Conservation (phyloP, 352 stramenopile genomes). For the Aphanomyces astaci region DNA sequence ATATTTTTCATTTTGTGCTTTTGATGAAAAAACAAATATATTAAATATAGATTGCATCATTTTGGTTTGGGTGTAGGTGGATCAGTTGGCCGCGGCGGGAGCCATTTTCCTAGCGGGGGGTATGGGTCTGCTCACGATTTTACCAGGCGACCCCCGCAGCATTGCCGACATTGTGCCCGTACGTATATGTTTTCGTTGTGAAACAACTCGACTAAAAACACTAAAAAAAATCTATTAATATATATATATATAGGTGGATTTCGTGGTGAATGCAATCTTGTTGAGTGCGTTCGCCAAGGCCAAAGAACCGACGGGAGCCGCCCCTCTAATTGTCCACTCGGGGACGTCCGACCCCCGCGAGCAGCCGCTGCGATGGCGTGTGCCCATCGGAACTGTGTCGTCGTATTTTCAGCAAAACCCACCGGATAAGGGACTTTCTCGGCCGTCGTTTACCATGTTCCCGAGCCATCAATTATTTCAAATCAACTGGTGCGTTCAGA, state of each 20-base stretch:
- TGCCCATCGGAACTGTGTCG: conserved; percentile 47
- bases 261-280: conserved; percentile 71
- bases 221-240: not conserved
- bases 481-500: conserved; percentile 46
- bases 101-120: conserved; percentile 71
- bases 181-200: not conserved
- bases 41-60: too few species aligned
- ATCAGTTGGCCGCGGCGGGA: conserved; percentile 67
- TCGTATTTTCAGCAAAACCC: conserved; percentile 72
- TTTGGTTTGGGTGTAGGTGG: too few species aligned
- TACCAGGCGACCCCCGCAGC: conserved; percentile 68
- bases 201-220: too few species aligned
- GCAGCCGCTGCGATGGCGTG: conserved; percentile 72
- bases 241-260: conserved; percentile 33
- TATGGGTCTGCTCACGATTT: conserved; percentile 73
- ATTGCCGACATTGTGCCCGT: conserved; percentile 73
- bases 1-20: too few species aligned
- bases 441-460: conserved; percentile 69
- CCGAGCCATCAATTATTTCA: conserved; percentile 73
- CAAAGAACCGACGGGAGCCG: conserved; percentile 13
- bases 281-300: conserved; percentile 39
- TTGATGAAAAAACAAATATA: too few species aligned
- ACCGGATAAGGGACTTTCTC: conserved; percentile 41
- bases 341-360: conserved; percentile 67
- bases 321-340: conserved; percentile 60